These are phyloP conservation scores for Adansonia rubrostipa DNA, from an alignment of 441 rosid genomes.

Conservation along the genomic window DNA sequence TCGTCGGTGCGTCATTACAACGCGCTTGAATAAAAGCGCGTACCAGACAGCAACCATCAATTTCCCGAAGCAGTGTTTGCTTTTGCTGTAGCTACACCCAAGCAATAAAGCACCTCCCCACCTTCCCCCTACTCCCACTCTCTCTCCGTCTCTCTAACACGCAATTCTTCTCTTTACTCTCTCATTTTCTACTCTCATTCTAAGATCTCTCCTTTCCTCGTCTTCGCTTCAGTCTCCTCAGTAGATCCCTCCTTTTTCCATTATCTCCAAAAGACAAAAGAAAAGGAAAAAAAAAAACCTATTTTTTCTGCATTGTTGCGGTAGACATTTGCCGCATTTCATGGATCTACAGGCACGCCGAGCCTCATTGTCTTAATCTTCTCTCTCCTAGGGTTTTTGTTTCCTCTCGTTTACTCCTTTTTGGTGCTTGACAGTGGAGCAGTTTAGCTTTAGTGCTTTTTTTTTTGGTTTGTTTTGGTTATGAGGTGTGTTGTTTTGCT, in stretches of 20 bases:
- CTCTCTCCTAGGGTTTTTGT: constrained; percentile 60
- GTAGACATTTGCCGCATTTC: constrained; percentile 56
- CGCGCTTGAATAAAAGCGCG: constrained; percentile 35
- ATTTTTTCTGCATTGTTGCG: constrained; percentile 13
- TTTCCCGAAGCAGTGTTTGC: constrained; percentile 36
- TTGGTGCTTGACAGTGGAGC: neutral
- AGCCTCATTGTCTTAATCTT: constrained; percentile 35
- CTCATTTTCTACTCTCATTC: constrained; percentile 30
- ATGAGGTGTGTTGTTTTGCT: constrained; percentile 32
- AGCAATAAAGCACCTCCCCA: constrained; percentile 35
- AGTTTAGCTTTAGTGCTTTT: neutral
- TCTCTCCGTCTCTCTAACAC: neutral
- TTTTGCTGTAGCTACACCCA: constrained; percentile 42
- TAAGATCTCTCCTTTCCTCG: constrained; percentile 15
- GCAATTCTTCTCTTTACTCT: constrained; percentile 16
- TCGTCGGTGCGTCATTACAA: constrained; percentile 27
- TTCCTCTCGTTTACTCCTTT: neutral
- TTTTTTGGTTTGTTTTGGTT: constrained; percentile 18
- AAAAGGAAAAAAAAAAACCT: neutral
- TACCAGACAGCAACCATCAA: constrained; percentile 26
- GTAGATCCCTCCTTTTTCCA: neutral
- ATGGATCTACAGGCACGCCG: constrained; percentile 53
- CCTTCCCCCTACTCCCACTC: constrained; percentile 13
- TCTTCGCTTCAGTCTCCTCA: neutral
- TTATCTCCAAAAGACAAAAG: neutral